These are phyloP conservation scores for Scheffersomyces parashehatae DNA, from an alignment of 1,139 yeast species.

Conservation along the genomic window DNA sequence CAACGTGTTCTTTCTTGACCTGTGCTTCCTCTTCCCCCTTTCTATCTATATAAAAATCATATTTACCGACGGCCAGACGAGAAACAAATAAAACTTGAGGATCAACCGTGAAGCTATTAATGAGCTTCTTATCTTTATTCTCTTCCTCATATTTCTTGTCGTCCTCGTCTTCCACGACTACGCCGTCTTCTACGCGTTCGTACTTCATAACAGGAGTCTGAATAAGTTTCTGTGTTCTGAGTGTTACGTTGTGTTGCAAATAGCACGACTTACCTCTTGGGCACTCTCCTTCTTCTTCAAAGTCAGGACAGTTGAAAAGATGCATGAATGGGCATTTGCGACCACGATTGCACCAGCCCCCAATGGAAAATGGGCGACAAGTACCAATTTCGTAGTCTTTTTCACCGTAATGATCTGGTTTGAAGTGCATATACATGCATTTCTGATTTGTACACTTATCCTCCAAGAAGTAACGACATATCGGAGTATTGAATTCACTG, in stretches of 20 bases:
- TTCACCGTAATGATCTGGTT: constrained; percentile 37
- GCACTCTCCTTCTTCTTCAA: constrained; percentile 60
- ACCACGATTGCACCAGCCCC: constrained; percentile 71
- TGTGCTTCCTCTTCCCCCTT: constrained; percentile 4
- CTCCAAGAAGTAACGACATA: constrained; percentile 54
- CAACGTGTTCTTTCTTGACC: not conserved
- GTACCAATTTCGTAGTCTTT: constrained; percentile 44
- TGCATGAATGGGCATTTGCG: constrained; percentile 58
- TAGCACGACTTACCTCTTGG: constrained; percentile 49
- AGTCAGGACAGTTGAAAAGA: constrained; percentile 69
- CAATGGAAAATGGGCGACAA: constrained; percentile 67
- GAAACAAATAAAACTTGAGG: constrained; percentile 25
- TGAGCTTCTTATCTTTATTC: constrained; percentile 17
- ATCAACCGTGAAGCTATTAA: constrained; percentile 38
- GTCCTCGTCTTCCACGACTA: constrained; percentile 32
- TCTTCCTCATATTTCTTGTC: constrained; percentile 13
- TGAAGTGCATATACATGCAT: constrained; percentile 55
- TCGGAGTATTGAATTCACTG: constrained; percentile 63
- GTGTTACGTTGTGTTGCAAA: constrained; percentile 46
- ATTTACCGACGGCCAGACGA: constrained; percentile 21
- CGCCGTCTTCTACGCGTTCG: constrained; percentile 20
- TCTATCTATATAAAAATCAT: constrained; percentile 30
- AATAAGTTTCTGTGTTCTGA: constrained; percentile 29
- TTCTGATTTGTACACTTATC: constrained; percentile 54
- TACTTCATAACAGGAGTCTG: constrained; percentile 19